Evolutionary conservation across 2,329 filamentous ascomycete species (phyloP), one percentile per base, ranked within the genome.

Genomic region (Thielaviopsis cerberus): DNA sequence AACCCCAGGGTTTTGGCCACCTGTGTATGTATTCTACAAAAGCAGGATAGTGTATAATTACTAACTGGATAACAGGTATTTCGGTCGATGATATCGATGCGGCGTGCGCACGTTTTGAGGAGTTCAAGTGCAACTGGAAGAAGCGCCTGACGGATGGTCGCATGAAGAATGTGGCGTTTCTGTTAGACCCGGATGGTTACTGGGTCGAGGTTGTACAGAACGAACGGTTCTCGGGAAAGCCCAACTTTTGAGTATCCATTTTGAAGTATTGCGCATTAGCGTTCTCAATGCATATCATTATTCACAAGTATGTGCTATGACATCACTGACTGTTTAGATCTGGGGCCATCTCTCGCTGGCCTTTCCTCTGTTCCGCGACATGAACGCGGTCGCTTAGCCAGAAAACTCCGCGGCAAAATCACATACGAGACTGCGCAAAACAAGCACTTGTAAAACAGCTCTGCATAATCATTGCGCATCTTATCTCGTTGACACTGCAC

Each of bases 1-100:
- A 94, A 69, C 91, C 91, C 0, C 89, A 96, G 69, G 92, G 92
- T 0, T 97, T 96, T 64, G 90, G 91, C 0, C 90, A 96, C 67
- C 89, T 96, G 62, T 94, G 88, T 85, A 70, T 73, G 80, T 75
- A 54, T 20, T 58, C 10, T 30, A 11, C 17, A 30, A 51, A 23
- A 13, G 17, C 8, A 27, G 23, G 17, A 23, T 22, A 20, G 48
- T 20, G n/a, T 34, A n/a, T 56, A 53, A 51, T 17, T 4, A 59
- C 65, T 69, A 27, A 69, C 57, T 23, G 7, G 20, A 23, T 24
- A 34, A 22, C 55, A 86, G 82, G 82, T 67, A 73, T 97, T 57
- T 77, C 84, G 1, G 90, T 96, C 13, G 91, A 97, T 67, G 82
- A 94, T 67, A 68, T 97, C n/a, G 83, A 92, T 57, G 85, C 85